These are phyloP conservation scores for Umbelopsis ramanniana DNA, from an alignment of 192 early-diverging fungal species.

Conservation along the genomic window DNA sequence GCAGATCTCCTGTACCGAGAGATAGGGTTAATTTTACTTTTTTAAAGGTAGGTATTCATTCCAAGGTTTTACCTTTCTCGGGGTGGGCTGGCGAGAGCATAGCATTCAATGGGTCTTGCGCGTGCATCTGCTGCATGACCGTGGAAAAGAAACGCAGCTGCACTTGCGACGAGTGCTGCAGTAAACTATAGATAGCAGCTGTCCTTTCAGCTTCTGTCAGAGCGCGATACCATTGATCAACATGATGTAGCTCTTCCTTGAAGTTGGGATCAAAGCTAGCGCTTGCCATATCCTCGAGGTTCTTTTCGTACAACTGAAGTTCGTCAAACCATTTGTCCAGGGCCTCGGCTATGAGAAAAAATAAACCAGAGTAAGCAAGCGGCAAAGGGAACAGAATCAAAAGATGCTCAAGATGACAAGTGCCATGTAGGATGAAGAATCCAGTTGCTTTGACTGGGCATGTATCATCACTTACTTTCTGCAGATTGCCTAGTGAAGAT, in stretches of 20 bases:
- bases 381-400: neutral
- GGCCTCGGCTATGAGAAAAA: constrained; percentile 52
- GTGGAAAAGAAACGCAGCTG: constrained; percentile 95
- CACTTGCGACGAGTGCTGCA: constrained; percentile 88
- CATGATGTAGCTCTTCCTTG: constrained; percentile 87
- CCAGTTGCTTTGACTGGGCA: too few relatives aligned
- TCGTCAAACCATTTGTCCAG: constrained; percentile 93
- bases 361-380: neutral
- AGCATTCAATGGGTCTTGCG: constrained; percentile 72
- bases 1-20: constrained; percentile 44
- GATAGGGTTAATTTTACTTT: too few relatives aligned
- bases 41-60: too few relatives aligned
- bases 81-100: constrained; percentile 53
- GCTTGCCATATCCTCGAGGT: constrained; percentile 88
- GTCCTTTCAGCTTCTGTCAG: constrained; percentile 90
- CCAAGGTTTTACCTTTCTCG: constrained; percentile 59
- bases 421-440: too few relatives aligned
- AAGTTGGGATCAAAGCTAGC: constrained; percentile 81
- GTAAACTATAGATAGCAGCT: constrained; percentile 86
- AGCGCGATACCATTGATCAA: constrained; percentile 95
- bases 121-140: constrained; percentile 88
- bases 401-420: constrained; percentile 3
- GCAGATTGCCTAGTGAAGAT: constrained; percentile 4
- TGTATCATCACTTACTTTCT: constrained; percentile 1
- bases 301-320: constrained; percentile 87